These are phyloP conservation scores for Furcasterigmium sp. DNA, from an alignment of 2,329 filamentous ascomycete genomes.

Conservation along the genomic window DNA sequence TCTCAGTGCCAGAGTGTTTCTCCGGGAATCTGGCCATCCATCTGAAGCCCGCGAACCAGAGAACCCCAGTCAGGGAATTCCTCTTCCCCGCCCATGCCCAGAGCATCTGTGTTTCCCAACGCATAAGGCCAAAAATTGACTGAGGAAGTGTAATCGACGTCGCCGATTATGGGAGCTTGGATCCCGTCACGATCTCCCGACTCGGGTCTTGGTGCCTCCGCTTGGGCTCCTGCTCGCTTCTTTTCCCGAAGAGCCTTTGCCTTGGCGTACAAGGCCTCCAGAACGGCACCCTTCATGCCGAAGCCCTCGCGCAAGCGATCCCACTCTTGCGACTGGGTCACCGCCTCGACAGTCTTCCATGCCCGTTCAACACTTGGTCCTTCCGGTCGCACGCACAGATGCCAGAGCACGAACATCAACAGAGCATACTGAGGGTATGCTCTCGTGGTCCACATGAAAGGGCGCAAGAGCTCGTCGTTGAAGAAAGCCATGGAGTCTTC, in stretches of 20 bases:
- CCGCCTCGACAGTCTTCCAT: slow-evolving; percentile 22
- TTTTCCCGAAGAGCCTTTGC: slow-evolving; percentile 16
- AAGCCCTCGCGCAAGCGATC: slow-evolving; percentile 8
- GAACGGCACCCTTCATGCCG: slow-evolving; percentile 23
- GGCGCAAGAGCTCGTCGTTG: slow-evolving; percentile 28
- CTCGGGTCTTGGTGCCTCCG: too few species aligned
- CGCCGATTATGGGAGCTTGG: not conserved
- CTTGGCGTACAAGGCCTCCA: slow-evolving; percentile 23
- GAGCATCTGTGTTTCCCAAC: slow-evolving; percentile 3
- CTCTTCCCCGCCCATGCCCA: slow-evolving; percentile 6
- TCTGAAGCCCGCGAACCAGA: slow-evolving; percentile 21
- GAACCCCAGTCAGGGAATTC: slow-evolving; percentile 20
- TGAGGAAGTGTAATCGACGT: not conserved
- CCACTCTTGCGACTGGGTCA: slow-evolving; percentile 9
- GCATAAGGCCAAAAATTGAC: not conserved
- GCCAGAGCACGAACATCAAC: slow-evolving; percentile 36
- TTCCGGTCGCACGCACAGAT: slow-evolving; percentile 31
- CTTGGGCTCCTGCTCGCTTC: not conserved
- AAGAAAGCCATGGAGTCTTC: slow-evolving; percentile 22
- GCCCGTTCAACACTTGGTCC: slow-evolving; percentile 23
- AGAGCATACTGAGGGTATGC: slow-evolving; percentile 37
- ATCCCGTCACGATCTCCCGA: not conserved
- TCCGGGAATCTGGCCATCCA: slow-evolving; percentile 17
- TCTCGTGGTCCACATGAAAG: slow-evolving; percentile 30
- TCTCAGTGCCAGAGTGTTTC: slow-evolving; percentile 1